Evolutionary conservation across 257 asterid genomes (phyloP).

Genomic region (Coffea canephora): DNA sequence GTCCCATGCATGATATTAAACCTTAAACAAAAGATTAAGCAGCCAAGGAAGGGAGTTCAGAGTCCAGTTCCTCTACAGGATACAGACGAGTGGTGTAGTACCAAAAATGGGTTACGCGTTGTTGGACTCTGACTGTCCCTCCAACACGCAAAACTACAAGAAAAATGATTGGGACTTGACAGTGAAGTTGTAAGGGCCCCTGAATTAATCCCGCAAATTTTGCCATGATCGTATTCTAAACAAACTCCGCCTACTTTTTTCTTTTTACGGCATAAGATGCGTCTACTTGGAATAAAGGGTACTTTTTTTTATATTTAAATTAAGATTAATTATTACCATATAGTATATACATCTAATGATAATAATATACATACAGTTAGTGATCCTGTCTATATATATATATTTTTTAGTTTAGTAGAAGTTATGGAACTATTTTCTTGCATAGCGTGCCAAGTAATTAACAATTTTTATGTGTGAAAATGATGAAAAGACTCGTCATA

Average conservation of each 20-base stretch:
- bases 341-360: no score
- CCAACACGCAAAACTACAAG: not conserved
- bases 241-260: not conserved
- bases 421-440: not conserved
- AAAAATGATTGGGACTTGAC: not conserved
- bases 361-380: no score
- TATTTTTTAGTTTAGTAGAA: no score
- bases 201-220: not conserved
- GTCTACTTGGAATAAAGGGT: not conserved
- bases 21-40: no score
- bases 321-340: no score
- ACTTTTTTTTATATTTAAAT: no score
- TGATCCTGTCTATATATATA: no score
- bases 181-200: not conserved
- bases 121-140: slow-evolving; percentile 5
- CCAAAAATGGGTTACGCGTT: not conserved
- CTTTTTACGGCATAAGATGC: not conserved
- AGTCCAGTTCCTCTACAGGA: not conserved
- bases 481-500: no score
- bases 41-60: not conserved
- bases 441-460: not conserved
- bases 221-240: not conserved
- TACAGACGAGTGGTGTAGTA: not conserved
- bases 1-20: no score
- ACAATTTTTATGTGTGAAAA: no score